Conservation (phyloP, 352 stramenopile genomes). For the Hyaloperonospora brassicae region DNA sequence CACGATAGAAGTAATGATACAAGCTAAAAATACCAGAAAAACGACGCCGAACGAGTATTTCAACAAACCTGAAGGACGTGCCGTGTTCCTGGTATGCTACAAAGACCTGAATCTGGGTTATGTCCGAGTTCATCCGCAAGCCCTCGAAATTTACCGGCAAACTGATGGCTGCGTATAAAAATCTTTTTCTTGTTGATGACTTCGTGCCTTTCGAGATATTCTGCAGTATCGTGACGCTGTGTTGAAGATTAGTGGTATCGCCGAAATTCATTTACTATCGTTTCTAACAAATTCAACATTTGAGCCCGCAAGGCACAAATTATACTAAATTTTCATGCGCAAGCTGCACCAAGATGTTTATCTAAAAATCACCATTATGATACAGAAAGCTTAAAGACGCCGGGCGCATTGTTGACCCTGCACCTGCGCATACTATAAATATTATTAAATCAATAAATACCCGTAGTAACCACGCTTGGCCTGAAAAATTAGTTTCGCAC, state of each 20-base stretch:
- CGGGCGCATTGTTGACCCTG: too few species aligned
- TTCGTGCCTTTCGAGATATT: not conserved
- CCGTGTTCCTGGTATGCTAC: conserved; percentile 13
- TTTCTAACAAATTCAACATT: conserved; percentile 3
- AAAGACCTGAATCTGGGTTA: conserved; percentile 3
- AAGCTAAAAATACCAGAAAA: not conserved
- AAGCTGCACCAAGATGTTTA: not conserved
- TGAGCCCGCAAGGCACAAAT: not conserved
- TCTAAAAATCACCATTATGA: not conserved
- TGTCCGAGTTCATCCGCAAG: not conserved
- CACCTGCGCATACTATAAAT: too few species aligned
- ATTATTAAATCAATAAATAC: too few species aligned
- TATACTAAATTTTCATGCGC: conserved; percentile 6
- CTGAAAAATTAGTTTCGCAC: too few species aligned
- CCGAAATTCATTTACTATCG: conserved; percentile 2
- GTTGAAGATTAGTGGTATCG: not conserved
- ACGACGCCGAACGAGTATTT: conserved; percentile 2
- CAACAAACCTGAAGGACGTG: too few species aligned
- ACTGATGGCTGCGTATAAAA: not conserved
- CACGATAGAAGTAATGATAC: not conserved
- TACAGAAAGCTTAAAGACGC: not conserved
- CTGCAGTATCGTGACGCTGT: not conserved
- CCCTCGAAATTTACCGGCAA: conserved; percentile 3
- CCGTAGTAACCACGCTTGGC: too few species aligned
- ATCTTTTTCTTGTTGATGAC: not conserved